A percentile compares a stretch with the other conserved stretches of the same genome.
These are phyloP conservation scores for Arthrocladium fulminans DNA, from an alignment of 2,329 filamentous ascomycete species.

Conservation along the genomic window DNA sequence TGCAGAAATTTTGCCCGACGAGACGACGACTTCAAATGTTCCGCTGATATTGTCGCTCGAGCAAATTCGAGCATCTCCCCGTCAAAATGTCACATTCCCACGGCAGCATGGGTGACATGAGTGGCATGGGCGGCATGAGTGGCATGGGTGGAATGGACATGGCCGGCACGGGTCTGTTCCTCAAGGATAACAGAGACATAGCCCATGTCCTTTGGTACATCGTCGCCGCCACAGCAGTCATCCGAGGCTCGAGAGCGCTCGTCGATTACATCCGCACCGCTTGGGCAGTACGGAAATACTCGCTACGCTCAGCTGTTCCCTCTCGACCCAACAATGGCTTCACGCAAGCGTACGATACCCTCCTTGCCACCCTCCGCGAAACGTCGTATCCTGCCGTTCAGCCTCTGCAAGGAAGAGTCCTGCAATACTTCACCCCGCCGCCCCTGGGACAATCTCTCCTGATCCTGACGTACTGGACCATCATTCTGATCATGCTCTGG, in stretches of 20 bases:
- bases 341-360: conserved; percentile 17
- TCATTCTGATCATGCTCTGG: conserved; percentile 19
- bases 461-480: conserved; percentile 15
- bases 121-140: conserved; percentile 16
- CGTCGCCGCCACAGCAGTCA: conserved; percentile 12
- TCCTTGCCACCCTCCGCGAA: conserved; percentile 15
- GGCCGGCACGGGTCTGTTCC: conserved; percentile 17
- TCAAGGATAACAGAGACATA: conserved; percentile 14
- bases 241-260: conserved; percentile 10
- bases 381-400: conserved; percentile 16
- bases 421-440: conserved; percentile 16
- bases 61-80: not conserved
- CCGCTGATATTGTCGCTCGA: not conserved
- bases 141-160: conserved; percentile 22
- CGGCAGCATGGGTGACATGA: conserved; percentile 14
- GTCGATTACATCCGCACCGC: conserved; percentile 11
- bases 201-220: conserved; percentile 19
- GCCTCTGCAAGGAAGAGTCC: conserved; percentile 13
- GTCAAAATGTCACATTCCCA: not conserved
- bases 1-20: not conserved
- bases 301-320: conserved; percentile 9
- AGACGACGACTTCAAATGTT: not conserved
- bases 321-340: conserved; percentile 13
- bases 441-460: conserved; percentile 17
- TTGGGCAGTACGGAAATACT: conserved; percentile 8